Conservation (phyloP, 1,284 basidiomycete genomes). For the Cryptococcus sp. region DNA sequence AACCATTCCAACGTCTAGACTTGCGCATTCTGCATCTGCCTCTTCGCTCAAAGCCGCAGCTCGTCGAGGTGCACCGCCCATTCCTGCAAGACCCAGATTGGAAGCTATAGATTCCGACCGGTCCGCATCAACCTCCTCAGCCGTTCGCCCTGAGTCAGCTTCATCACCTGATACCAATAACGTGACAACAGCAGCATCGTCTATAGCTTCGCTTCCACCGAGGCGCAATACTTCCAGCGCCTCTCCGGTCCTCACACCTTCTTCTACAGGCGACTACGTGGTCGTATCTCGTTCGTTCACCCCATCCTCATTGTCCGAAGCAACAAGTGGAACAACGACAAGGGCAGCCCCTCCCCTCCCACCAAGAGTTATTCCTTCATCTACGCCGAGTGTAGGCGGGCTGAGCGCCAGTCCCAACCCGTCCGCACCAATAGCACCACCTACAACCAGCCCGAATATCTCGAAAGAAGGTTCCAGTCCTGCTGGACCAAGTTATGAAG, state of each 20-base stretch:
- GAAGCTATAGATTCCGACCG: too few species aligned
- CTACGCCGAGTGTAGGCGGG: slow-evolving; percentile 1
- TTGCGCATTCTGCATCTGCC: slow-evolving; percentile 4
- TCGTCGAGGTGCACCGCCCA: slow-evolving; percentile 18
- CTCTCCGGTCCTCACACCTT: background rate
- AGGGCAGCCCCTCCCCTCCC: background rate
- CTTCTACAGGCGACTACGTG: background rate
- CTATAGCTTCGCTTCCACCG: slow-evolving; percentile 6
- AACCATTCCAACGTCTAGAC: slow-evolving; percentile 7
- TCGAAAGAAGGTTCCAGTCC: background rate
- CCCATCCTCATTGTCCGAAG: background rate
- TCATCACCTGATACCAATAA: background rate
- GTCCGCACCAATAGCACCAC: background rate
- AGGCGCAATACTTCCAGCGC: background rate
- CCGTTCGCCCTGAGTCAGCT: background rate
- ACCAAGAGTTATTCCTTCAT: background rate
- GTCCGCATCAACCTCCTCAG: background rate
- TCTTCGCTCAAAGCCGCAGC: slow-evolving; percentile 1
- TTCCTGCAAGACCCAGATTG: slow-evolving; percentile 13
- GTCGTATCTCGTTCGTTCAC: background rate
- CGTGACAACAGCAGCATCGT: slow-evolving; percentile 5
- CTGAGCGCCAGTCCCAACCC: background rate
- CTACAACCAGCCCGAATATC: background rate
- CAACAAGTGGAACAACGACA: background rate
- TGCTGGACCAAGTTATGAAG: background rate